phyloP scores from a whole-genome alignment of 164 flowering plant species.

The Akebia trifoliata region DNA sequence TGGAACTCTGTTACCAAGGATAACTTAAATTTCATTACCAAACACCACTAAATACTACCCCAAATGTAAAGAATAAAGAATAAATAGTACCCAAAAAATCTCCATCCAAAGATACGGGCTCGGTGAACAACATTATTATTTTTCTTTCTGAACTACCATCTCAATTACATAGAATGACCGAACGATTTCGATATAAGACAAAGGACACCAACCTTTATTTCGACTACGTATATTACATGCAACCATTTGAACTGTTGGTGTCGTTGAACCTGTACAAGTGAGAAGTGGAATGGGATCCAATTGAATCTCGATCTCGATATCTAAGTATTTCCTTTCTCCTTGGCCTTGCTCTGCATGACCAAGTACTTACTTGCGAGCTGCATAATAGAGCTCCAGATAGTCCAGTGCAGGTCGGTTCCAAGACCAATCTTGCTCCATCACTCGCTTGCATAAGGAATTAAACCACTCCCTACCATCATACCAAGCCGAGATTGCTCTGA shows the following conservation, averaged over 20 bases:
- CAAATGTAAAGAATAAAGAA: too few relatives aligned
- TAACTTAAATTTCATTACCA: background rate
- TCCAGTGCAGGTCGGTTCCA: constrained; percentile 98
- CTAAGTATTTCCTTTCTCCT: background rate
- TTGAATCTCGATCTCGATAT: background rate
- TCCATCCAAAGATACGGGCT: background rate
- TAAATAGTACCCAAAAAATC: background rate
- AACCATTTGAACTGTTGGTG: background rate
- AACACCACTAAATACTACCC: too few relatives aligned
- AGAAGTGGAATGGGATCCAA: background rate
- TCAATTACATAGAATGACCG: background rate
- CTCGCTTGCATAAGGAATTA: constrained; percentile 64
- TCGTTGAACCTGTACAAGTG: constrained; percentile 5
- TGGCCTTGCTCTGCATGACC: too few relatives aligned
- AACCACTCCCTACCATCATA: constrained; percentile 74
- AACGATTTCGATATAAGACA: background rate
- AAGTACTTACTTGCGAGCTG: constrained; percentile 75
- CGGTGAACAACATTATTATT: background rate
- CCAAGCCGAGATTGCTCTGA: constrained; percentile 92
- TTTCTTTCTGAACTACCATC: background rate
- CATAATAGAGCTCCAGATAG: constrained; percentile 85
- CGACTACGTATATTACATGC: background rate
- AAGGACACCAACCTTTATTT: background rate
- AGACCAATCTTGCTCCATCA: constrained; percentile 99
- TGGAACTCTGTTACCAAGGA: constrained; percentile 1